phyloP scores from a whole-genome alignment of 1,284 basidiomycete genomes.

The Thelephora terrestris region DNA sequence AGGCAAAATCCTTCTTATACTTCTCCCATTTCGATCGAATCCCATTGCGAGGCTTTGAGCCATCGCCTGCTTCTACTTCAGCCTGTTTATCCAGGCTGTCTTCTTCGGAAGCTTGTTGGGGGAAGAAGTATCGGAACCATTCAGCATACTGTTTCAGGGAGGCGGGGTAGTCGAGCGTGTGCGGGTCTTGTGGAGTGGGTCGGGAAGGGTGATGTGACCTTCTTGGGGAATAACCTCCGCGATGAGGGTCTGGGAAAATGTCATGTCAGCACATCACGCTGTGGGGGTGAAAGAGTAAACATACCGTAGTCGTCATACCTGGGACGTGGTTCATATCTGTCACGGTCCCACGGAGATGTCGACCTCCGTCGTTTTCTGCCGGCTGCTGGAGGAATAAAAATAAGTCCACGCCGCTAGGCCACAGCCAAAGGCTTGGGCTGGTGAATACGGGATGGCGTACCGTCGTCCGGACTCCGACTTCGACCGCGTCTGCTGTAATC shows the following conservation, averaged over 20 bases:
- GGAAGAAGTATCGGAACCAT: slow-evolving; percentile 79
- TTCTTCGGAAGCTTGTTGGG: slow-evolving; percentile 68
- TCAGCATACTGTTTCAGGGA: slow-evolving; percentile 81
- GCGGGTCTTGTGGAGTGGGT: slow-evolving; percentile 68
- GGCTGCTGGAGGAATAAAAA: slow-evolving; percentile 23
- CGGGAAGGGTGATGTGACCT: slow-evolving; percentile 40
- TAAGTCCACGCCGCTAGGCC: neutral
- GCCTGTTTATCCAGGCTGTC: slow-evolving; percentile 72
- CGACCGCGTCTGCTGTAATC: slow-evolving; percentile 52
- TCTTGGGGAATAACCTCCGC: slow-evolving; percentile 53
- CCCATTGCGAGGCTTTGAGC: slow-evolving; percentile 68
- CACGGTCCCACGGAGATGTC: slow-evolving; percentile 75
- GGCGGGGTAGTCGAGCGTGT: slow-evolving; percentile 73
- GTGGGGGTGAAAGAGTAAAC: slow-evolving; percentile 17
- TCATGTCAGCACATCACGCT: slow-evolving; percentile 7
- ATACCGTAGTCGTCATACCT: slow-evolving; percentile 75
- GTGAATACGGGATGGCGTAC: slow-evolving; percentile 28
- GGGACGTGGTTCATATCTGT: slow-evolving; percentile 70
- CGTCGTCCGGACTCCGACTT: slow-evolving; percentile 68
- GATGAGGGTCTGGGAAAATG: slow-evolving; percentile 44
- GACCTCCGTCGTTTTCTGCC: slow-evolving; percentile 78
- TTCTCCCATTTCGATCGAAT: slow-evolving; percentile 79
- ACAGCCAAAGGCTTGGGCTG: no score
- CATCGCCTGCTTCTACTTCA: slow-evolving; percentile 70
- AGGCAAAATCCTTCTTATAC: slow-evolving; percentile 82